Base-by-base conservation (phyloP, 805 yeast genomes). In the Ogataea philodendri region DNA sequence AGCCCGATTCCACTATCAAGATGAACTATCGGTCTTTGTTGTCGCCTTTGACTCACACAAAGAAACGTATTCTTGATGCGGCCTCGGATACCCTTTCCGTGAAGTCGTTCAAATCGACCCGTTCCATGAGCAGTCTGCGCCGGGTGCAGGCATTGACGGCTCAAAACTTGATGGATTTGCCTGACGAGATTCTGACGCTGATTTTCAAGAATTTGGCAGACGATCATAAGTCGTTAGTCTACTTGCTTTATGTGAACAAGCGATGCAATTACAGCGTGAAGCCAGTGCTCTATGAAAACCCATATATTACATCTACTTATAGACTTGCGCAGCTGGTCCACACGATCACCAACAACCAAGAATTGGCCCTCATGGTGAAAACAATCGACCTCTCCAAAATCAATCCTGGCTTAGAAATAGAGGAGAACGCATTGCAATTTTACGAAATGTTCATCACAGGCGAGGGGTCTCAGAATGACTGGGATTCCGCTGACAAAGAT, bases 321-420 rank as follows among this genome's bases (percentile, higher is more conserved):
- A 64, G 95, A 26, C 73, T 84, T 27, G 93, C 86, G 0, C 95
- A 87, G 58, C 79, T 87, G 49, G 76, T 87, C 5, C 70, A 88
- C 2, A 70, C 78, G 5, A 57, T 87, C n/a, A 66, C 83, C 27
- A 65, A 72, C 35, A 71, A 73, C 44, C 67, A 74, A 7, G 62
- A 63, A 3, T 67, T 82, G 34, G 88, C 89, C 0, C 49, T 54
- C 15, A 66, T 69, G 40, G 84, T 87, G 3, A 68, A 68, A 45
- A 40, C 49, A 0, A 52, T 87, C 26, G 85, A 87, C 52, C 56
- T 87, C 16, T 78, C 89, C 1, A 56, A 53, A 38, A 72, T 54
- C 41, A 52, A 36, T 15, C 62, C 69, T 14, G 78, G 78, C 7
- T 52, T 66, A 9, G 44, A 40, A 1, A 15, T 51, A 11, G 61